phyloP scores from a whole-genome alignment of 768 basidiomycete genomes.

The Daedalea quercina region DNA sequence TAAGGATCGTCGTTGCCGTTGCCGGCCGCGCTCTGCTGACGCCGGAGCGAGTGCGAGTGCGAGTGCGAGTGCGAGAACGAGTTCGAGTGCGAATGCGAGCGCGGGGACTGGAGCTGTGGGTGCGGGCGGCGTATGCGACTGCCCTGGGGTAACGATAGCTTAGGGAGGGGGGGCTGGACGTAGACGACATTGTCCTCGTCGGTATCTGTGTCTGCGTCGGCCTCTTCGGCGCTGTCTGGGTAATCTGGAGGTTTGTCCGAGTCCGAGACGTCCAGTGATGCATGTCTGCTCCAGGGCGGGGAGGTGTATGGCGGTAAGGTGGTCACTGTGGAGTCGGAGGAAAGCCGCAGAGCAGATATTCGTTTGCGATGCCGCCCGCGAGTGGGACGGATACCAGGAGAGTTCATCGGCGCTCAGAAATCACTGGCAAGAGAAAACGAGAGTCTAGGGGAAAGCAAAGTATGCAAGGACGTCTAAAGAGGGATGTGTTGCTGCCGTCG shows the following conservation, averaged over 20 bases:
- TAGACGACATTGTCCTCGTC: constrained; percentile 21
- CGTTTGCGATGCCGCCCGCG: constrained; percentile 46
- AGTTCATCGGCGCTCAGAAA: constrained; percentile 2
- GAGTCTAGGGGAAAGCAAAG: no score
- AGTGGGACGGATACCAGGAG: constrained; percentile 10
- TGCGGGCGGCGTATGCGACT: constrained; percentile 22
- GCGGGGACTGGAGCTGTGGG: background rate
- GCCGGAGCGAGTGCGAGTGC: constrained; percentile 15
- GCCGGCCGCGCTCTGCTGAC: constrained; percentile 19
- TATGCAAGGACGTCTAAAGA: no score
- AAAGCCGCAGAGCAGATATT: constrained; percentile 47
- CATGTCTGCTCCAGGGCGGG: constrained; percentile 19
- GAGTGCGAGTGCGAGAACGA: constrained; percentile 12
- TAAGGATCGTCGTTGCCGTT: constrained; percentile 37
- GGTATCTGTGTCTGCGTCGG: constrained; percentile 60
- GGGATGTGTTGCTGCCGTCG: no score
- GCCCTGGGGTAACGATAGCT: constrained; percentile 27
- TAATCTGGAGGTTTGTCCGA: constrained; percentile 69
- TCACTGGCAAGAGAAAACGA: background rate
- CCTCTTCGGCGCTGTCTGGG: constrained; percentile 71
- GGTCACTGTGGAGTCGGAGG: constrained; percentile 54
- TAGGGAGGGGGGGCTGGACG: constrained; percentile 24
- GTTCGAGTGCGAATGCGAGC: constrained; percentile 12
- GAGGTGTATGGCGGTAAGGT: constrained; percentile 62
- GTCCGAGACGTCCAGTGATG: constrained; percentile 25